Conservation (phyloP, 2,329 filamentous ascomycete species). For the Fusarium sp. region DNA sequence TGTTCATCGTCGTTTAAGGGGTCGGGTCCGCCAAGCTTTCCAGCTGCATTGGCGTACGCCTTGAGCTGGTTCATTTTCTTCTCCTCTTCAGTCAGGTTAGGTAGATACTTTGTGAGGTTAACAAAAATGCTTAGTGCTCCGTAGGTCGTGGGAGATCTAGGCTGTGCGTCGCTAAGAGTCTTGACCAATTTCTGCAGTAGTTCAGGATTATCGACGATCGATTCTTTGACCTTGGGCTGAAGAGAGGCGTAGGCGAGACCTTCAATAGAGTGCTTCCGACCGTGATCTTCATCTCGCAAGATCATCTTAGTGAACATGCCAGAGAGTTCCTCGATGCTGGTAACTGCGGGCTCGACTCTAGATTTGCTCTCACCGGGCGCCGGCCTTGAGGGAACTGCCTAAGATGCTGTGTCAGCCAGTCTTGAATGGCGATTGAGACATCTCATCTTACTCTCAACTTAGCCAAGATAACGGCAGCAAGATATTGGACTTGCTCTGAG, state of each 20-base stretch:
- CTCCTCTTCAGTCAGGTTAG: conserved; percentile 85
- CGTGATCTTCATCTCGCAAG: conserved; percentile 65
- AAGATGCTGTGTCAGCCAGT: conserved; percentile 62
- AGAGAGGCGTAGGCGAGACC: conserved; percentile 92
- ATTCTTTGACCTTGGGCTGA: conserved; percentile 85
- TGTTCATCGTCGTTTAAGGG: conserved; percentile 80
- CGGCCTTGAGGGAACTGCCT: conserved; percentile 65
- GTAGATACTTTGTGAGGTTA: conserved; percentile 86
- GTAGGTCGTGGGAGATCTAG: conserved; percentile 79
- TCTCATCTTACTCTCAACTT: conserved; percentile 69
- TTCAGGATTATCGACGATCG: conserved; percentile 72
- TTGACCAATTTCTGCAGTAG: conserved; percentile 78
- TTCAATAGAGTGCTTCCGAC: conserved; percentile 80
- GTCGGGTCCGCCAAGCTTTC: conserved; percentile 70
- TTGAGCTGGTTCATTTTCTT: conserved; percentile 93
- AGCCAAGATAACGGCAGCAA: conserved; percentile 79
- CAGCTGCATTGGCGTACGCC: conserved; percentile 89
- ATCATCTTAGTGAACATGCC: conserved; percentile 75
- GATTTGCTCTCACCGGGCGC: conserved; percentile 54
- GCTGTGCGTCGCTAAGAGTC: conserved; percentile 66
- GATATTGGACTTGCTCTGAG: conserved; percentile 69
- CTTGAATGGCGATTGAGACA: conserved; percentile 41
- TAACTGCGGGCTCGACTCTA: conserved; percentile 64
- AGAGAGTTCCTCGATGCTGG: conserved; percentile 73
- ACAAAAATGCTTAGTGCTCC: conserved; percentile 86